Evolutionary conservation across 2,329 filamentous ascomycete species (phyloP).

Genomic region (Periconia sp.): DNA sequence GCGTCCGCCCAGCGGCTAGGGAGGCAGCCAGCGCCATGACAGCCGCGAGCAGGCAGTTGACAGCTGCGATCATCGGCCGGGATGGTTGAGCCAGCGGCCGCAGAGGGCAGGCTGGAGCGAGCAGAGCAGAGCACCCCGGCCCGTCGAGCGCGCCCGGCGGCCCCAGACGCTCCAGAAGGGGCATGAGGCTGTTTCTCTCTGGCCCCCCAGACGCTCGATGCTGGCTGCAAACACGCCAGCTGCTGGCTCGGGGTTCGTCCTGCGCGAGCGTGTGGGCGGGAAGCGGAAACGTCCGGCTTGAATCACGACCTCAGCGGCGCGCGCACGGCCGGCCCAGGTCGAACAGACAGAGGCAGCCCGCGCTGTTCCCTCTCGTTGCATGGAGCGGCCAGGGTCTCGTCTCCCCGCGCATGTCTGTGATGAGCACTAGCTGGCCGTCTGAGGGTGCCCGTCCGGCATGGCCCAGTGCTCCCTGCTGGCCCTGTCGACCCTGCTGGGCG

Average conservation of each 20-base stretch:
- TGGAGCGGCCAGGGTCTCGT: slow-evolving; percentile 18
- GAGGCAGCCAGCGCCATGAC: too few relatives aligned
- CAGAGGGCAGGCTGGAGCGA: slow-evolving; percentile 28
- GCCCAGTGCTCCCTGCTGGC: too few relatives aligned
- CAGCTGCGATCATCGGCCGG: slow-evolving; percentile 40
- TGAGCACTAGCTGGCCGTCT: slow-evolving; percentile 34
- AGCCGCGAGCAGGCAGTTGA: slow-evolving; percentile 27
- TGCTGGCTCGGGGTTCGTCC: too few relatives aligned
- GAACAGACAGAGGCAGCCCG: slow-evolving; percentile 23
- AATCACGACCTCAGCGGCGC: slow-evolving; percentile 15
- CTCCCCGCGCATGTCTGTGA: slow-evolving; percentile 36
- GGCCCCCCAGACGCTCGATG: slow-evolving; percentile 8
- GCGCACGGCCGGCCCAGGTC: slow-evolving; percentile 30
- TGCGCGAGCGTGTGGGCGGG: slow-evolving; percentile 34
- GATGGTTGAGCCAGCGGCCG: slow-evolving; percentile 28
- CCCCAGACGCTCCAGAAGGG: slow-evolving; percentile 27
- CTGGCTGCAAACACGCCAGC: too few relatives aligned
- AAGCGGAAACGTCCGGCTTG: slow-evolving; percentile 40
- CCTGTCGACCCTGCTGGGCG: too few relatives aligned
- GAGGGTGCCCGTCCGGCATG: too few relatives aligned
- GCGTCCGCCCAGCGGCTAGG: too few relatives aligned
- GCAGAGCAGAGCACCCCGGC: slow-evolving; percentile 7
- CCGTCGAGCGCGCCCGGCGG: slow-evolving; percentile 10
- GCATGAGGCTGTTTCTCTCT: slow-evolving; percentile 15
- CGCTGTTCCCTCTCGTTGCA: slow-evolving; percentile 36